Percentiles rank a stretch among this genome's conserved stretches.
Evolutionary conservation across 306 rosid genomes (phyloP).

Genomic region (Corylus americana): DNA sequence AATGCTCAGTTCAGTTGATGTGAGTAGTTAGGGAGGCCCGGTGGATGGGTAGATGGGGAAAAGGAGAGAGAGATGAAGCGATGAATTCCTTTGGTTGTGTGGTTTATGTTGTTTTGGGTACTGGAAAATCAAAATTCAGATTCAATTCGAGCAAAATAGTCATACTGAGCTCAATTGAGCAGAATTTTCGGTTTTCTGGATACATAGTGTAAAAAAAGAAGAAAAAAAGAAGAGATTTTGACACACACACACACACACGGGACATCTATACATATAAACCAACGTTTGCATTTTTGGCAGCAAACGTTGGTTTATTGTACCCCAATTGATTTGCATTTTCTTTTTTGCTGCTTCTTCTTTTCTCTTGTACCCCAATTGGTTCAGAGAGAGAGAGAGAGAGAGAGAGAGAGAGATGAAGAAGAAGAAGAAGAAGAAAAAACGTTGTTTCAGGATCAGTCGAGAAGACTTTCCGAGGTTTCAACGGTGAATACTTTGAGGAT

Average conservation of each 20-base stretch:
- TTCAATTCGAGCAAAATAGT: background rate
- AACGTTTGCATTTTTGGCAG: background rate
- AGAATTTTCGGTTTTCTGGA: background rate
- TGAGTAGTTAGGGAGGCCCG: background rate
- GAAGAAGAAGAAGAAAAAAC: background rate
- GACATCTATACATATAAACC: no score
- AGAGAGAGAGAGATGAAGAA: no score
- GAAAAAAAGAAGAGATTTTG: no score
- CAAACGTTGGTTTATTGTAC: background rate
- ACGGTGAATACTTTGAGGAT: background rate
- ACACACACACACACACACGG: no score
- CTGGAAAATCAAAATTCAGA: background rate
- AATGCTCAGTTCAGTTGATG: conserved; percentile 18
- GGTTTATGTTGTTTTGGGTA: background rate
- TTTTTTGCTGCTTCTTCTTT: background rate
- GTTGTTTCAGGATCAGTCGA: background rate
- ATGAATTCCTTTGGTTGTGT: background rate
- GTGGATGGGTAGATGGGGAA: background rate
- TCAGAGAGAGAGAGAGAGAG: background rate
- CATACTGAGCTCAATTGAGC: background rate
- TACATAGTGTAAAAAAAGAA: background rate
- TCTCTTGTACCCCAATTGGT: background rate
- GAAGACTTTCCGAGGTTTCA: background rate
- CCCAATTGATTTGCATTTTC: background rate
- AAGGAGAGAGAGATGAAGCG: background rate